These are phyloP conservation scores for Penicillium coprophilum DNA, from an alignment of 495 filamentous ascomycete genomes.

Conservation along the genomic window DNA sequence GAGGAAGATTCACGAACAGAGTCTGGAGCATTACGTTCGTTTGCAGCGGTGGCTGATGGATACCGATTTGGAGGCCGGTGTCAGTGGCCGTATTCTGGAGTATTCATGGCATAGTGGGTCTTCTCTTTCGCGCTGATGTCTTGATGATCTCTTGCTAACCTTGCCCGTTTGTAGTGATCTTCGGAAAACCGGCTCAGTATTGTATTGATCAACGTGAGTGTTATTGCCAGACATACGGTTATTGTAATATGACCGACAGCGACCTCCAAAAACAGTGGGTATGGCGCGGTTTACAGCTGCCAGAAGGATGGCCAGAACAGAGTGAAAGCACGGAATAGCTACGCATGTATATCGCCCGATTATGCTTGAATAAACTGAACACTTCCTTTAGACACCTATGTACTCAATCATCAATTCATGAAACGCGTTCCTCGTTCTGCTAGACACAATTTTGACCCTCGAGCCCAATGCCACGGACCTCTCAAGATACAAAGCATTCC, in stretches of 20 bases:
- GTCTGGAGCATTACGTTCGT: slow-evolving; percentile 50
- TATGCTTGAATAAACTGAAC: slow-evolving; percentile 3
- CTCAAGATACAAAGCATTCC: not conserved
- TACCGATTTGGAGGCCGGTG: slow-evolving; percentile 51
- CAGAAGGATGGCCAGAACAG: slow-evolving; percentile 23
- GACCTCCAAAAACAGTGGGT: slow-evolving; percentile 26
- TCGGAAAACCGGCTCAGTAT: slow-evolving; percentile 25
- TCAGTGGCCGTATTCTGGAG: slow-evolving; percentile 64
- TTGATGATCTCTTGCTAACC: not conserved
- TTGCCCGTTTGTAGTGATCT: slow-evolving; percentile 22
- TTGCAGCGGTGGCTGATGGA: slow-evolving; percentile 60
- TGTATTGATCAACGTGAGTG: slow-evolving; percentile 38
- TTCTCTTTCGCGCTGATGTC: not conserved
- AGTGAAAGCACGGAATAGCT: not conserved
- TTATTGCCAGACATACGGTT: slow-evolving; percentile 45
- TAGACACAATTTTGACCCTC: not conserved
- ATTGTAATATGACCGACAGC: slow-evolving; percentile 26
- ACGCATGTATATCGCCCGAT: not conserved
- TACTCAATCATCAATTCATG: slow-evolving; percentile 13
- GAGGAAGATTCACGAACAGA: slow-evolving; percentile 44
- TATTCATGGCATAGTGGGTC: slow-evolving; percentile 65
- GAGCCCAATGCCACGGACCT: not conserved
- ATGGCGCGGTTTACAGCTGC: slow-evolving; percentile 24
- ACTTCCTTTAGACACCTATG: slow-evolving; percentile 1
- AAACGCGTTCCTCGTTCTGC: slow-evolving; percentile 2